These are phyloP conservation scores for Kurtzmaniella fragi DNA, from an alignment of 805 yeast species.

Conservation along the genomic window DNA sequence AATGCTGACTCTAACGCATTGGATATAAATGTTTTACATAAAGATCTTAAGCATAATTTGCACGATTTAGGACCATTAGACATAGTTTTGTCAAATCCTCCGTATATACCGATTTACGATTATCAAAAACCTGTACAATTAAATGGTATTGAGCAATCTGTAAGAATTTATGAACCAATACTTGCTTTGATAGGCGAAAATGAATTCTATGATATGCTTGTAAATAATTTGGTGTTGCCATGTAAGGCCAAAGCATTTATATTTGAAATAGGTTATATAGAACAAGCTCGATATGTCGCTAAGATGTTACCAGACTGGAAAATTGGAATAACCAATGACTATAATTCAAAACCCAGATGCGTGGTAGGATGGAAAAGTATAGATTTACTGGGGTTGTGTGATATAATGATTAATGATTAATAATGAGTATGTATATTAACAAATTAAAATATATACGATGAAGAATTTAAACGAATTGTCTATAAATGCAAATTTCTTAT, in stretches of 20 bases:
- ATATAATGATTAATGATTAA: constrained; percentile 1
- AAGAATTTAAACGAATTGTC: background rate
- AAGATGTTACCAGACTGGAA: constrained; percentile 37
- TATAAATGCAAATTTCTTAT: background rate
- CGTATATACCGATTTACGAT: constrained; percentile 61
- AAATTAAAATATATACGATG: background rate
- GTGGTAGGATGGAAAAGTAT: constrained; percentile 54
- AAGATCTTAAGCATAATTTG: constrained; percentile 2
- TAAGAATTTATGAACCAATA: constrained; percentile 65
- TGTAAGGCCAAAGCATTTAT: constrained; percentile 53
- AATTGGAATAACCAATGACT: constrained; percentile 45
- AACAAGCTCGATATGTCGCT: constrained; percentile 48
- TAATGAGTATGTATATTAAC: background rate
- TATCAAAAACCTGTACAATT: constrained; percentile 24
- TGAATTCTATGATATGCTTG: constrained; percentile 62
- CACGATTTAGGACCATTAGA: constrained; percentile 26
- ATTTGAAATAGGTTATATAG: constrained; percentile 66
- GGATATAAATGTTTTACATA: constrained; percentile 2
- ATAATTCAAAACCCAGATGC: constrained; percentile 49
- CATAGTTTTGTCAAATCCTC: constrained; percentile 82
- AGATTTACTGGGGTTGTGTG: constrained; percentile 4
- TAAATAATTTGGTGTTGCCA: constrained; percentile 38
- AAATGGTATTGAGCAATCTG: constrained; percentile 58
- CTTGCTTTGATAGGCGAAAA: constrained; percentile 74
- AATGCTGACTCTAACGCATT: constrained; percentile 27